Evolutionary conservation across 1,284 basidiomycete genomes (phyloP).

Genomic region (Naganishia sp.): DNA sequence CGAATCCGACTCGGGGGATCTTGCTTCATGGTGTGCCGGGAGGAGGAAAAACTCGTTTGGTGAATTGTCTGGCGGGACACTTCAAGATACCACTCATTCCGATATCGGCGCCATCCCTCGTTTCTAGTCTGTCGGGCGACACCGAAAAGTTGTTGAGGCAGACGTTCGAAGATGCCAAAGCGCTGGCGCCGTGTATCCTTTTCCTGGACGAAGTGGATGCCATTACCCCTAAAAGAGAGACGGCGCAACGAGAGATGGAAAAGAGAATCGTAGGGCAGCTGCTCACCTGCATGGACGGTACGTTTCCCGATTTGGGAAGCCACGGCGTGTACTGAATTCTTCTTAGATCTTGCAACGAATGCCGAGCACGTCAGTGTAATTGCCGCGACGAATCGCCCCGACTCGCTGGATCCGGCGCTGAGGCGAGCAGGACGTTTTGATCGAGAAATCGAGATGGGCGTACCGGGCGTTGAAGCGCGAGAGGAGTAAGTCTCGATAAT

Average conservation of each 20-base stretch:
- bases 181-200: conserved; percentile 79
- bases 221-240: conserved; percentile 95
- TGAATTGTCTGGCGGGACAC: conserved; percentile 91
- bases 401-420: conserved; percentile 88
- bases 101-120: conserved; percentile 90
- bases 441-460: conserved; percentile 95
- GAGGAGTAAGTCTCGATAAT: conserved; percentile 68
- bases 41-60: conserved; percentile 91
- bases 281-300: conserved; percentile 95
- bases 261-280: conserved; percentile 95
- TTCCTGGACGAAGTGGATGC: conserved; percentile 99
- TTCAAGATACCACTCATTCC: conserved; percentile 88
- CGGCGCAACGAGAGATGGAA: conserved; percentile 97
- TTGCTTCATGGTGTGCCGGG: conserved; percentile 93
- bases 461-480: conserved; percentile 85
- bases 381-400: conserved; percentile 93
- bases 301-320: conserved; percentile 35
- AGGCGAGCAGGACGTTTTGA: conserved; percentile 93
- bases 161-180: conserved; percentile 94
- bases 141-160: conserved; percentile 93
- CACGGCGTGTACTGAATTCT: background rate
- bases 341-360: conserved; percentile 46
- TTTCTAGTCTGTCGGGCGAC: conserved; percentile 97
- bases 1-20: conserved; percentile 90
- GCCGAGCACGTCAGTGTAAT: conserved; percentile 84